These are phyloP conservation scores for Pyronema omphalodes DNA, from an alignment of 495 filamentous ascomycete species.

Conservation along the genomic window DNA sequence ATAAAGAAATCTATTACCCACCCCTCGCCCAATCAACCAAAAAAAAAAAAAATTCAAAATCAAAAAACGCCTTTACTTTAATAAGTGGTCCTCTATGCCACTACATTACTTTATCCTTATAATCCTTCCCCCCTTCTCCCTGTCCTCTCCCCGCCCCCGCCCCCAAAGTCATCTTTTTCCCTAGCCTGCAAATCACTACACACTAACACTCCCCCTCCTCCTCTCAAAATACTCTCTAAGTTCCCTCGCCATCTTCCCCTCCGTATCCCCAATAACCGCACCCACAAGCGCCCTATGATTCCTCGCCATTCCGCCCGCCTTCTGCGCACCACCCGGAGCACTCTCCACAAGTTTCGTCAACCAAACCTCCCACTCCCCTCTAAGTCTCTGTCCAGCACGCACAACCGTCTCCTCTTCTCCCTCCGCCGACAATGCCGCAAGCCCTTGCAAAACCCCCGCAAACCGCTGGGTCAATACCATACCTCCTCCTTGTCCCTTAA, in stretches of 20 bases:
- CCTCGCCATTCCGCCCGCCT: slow-evolving; percentile 69
- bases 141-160: too few relatives aligned
- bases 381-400: slow-evolving; percentile 54
- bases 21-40: too few relatives aligned
- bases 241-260: slow-evolving; percentile 60
- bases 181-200: too few relatives aligned
- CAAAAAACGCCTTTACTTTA: too few relatives aligned
- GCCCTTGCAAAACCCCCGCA: slow-evolving; percentile 70
- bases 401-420: slow-evolving; percentile 86
- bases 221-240: slow-evolving; percentile 49
- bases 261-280: slow-evolving; percentile 71
- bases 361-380: slow-evolving; percentile 61
- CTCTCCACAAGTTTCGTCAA: slow-evolving; percentile 36
- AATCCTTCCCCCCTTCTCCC: too few relatives aligned
- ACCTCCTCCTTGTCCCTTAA: slow-evolving; percentile 35
- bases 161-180: too few relatives aligned
- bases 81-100: too few relatives aligned
- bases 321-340: slow-evolving; percentile 41
- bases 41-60: too few relatives aligned
- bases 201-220: neutral
- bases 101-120: too few relatives aligned
- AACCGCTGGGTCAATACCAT: slow-evolving; percentile 78
- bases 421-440: slow-evolving; percentile 63
- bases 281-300: slow-evolving; percentile 87
- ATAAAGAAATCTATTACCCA: slow-evolving; percentile 1